A percentile compares a stretch with the other conserved stretches of the same genome.
Conservation (phyloP, 2,329 filamentous ascomycete species). For the Apiospora phragmitis region DNA sequence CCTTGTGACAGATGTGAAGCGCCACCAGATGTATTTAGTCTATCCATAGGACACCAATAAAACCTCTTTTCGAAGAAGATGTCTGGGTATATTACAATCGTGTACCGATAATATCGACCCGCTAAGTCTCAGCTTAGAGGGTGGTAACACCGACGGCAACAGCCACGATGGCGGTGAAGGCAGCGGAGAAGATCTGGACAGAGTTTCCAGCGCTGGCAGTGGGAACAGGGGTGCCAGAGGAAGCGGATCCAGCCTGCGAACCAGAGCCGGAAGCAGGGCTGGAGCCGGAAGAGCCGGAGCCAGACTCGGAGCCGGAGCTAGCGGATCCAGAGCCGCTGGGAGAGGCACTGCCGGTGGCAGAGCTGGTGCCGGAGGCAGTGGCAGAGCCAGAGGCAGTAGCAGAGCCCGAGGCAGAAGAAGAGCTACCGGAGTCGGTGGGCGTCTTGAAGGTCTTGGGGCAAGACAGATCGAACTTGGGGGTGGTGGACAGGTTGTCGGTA, state of each 20-base stretch:
- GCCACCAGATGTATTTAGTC: slow-evolving; percentile 1
- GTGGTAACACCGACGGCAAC: slow-evolving; percentile 19
- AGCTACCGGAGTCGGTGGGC: slow-evolving; percentile 25
- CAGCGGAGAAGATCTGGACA: slow-evolving; percentile 17
- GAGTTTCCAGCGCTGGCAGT: slow-evolving; percentile 12
- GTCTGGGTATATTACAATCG: neutral
- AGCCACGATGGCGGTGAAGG: slow-evolving; percentile 18
- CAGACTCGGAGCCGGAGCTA: slow-evolving; percentile 15
- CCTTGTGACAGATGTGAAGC: neutral
- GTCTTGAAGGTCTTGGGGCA: slow-evolving; percentile 48
- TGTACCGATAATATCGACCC: neutral
- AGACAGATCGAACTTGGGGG: slow-evolving; percentile 52
- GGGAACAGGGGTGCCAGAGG: neutral
- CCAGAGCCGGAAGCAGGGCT: slow-evolving; percentile 1
- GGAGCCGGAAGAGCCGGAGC: slow-evolving; percentile 16
- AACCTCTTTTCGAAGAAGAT: neutral
- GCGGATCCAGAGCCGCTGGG: slow-evolving; percentile 15
- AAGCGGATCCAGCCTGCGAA: neutral
- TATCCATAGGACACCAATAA: neutral
- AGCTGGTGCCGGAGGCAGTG: slow-evolving; percentile 18
- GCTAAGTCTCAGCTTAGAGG: slow-evolving; percentile 15
- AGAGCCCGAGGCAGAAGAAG: slow-evolving; percentile 20
- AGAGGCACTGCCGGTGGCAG: slow-evolving; percentile 13
- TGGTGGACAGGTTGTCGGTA: slow-evolving; percentile 53
- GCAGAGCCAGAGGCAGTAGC: slow-evolving; percentile 19